These are phyloP conservation scores for Marasmius sp. DNA, from an alignment of 1,284 basidiomycete species.

Conservation along the genomic window DNA sequence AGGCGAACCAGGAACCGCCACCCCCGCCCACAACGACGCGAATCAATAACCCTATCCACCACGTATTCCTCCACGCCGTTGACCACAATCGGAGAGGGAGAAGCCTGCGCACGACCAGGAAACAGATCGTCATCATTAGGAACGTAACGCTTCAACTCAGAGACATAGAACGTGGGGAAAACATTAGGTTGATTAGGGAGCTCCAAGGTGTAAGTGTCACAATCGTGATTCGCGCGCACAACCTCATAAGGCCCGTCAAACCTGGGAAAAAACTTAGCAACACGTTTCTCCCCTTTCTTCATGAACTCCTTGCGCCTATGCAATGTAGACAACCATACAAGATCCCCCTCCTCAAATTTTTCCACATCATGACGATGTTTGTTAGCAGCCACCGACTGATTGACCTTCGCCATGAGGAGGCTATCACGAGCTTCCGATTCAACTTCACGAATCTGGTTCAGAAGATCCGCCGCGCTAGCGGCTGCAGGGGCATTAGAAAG, in stretches of 20 bases:
- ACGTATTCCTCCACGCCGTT: no score
- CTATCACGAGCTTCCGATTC: conserved; percentile 1
- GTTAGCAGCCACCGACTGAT: conserved; percentile 3
- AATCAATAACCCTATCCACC: conserved; percentile 7
- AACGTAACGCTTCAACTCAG: neutral
- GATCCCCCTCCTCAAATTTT: conserved; percentile 3
- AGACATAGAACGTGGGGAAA: neutral
- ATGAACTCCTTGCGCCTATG: neutral
- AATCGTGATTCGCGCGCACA: no score
- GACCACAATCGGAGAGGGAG: neutral
- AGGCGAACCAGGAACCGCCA: conserved; percentile 14
- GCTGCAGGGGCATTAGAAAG: neutral
- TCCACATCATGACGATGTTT: neutral
- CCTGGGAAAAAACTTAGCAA: conserved; percentile 19
- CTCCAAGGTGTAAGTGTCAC: no score
- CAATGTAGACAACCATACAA: conserved; percentile 1
- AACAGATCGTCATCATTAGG: neutral
- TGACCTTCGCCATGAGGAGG: neutral
- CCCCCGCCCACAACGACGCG: neutral
- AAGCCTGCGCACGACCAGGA: no score
- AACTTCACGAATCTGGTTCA: neutral
- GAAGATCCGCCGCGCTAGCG: neutral
- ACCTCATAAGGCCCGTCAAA: conserved; percentile 18
- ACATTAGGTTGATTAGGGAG: no score
- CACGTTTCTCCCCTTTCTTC: conserved; percentile 1